Evolutionary conservation across 2,329 filamentous ascomycete species (phyloP), one percentile per base, ranked within the genome.

Genomic region (Calycina marina): DNA sequence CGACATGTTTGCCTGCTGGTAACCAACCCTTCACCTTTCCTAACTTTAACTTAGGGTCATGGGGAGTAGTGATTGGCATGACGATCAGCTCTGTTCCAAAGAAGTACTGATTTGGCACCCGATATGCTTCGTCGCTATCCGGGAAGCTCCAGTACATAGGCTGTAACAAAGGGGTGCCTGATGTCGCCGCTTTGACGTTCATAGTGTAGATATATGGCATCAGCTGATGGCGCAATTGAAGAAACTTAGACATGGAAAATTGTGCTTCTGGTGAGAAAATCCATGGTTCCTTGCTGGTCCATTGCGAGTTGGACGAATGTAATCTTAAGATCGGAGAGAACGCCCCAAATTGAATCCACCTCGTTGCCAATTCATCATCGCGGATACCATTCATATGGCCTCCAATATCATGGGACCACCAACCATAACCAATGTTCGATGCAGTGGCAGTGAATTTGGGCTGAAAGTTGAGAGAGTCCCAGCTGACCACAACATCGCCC

Each of bases 331-430:
- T 65, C 2, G 72, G 72, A 0, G 68, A 73, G 46, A 72, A 72
- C 28, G 62, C 64, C 4, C 72, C 72, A 2, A 69, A 57, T 45
- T 77, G 72, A 1, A 73, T 59, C 72, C 72, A 77, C 12, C 72
- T 61, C 2, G 65, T 60, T 2, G 62, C 59, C 5, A 75, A 55
- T 43, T 77, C 68, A 31, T 74, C 71, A 30, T 72, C 67, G 4
- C 65, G 62, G 24, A 52, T 53, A 4, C 72, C 72, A 2, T 52
- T 47, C 42, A 68, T 65, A 46, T 77, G 72, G 0, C 72, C 72
- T n/a, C 72, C 72, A 16, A 77, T 73, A 40, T 77, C 72, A 47
- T 77, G 72, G 30, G 66, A 72, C 72, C 72, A 77, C 71, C 72
- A 77, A 2, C 71, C 72, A 40, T 72, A 77, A 0, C 72, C 72